Conservation (phyloP, 2,329 filamentous ascomycete species). For the Sclerotinia nivalis region DNA sequence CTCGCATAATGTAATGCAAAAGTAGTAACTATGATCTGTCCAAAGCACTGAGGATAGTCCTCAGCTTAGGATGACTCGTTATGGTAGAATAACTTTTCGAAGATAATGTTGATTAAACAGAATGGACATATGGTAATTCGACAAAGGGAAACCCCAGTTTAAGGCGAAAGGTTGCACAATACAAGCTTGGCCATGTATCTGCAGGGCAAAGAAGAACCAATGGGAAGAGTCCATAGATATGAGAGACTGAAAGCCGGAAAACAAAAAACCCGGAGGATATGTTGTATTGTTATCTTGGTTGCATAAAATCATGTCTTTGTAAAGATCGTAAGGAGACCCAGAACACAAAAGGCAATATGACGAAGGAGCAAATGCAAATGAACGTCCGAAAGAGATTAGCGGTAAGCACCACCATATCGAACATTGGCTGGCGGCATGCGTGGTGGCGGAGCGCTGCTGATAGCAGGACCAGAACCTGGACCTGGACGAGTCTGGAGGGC, state of each 20-base stretch:
- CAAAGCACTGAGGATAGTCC: constrained; percentile 55
- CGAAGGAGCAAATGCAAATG: constrained; percentile 33
- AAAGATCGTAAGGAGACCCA: constrained; percentile 40
- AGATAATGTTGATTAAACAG: constrained; percentile 42
- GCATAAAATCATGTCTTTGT: constrained; percentile 38
- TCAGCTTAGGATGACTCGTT: constrained; percentile 59
- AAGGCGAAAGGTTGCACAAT: constrained; percentile 31
- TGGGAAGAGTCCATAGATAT: constrained; percentile 41
- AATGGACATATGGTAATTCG: constrained; percentile 39
- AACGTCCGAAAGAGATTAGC: constrained; percentile 45
- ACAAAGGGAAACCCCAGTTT: constrained; percentile 31
- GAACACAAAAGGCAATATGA: constrained; percentile 37
- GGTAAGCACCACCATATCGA: constrained; percentile 60
- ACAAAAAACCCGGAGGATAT: constrained; percentile 40
- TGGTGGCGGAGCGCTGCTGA: constrained; percentile 51
- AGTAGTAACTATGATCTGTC: constrained; percentile 63
- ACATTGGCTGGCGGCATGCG: constrained; percentile 56
- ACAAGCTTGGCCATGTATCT: constrained; percentile 39
- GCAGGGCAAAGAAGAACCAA: constrained; percentile 39
- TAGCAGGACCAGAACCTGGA: constrained; percentile 70
- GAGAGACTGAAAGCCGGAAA: constrained; percentile 39
- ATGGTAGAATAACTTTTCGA: constrained; percentile 43
- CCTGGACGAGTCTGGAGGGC: constrained; percentile 86
- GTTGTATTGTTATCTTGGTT: constrained; percentile 38
- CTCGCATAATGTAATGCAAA: constrained; percentile 46